Conservation (phyloP, 495 filamentous ascomycete species). For the Delitschia confertaspora region DNA sequence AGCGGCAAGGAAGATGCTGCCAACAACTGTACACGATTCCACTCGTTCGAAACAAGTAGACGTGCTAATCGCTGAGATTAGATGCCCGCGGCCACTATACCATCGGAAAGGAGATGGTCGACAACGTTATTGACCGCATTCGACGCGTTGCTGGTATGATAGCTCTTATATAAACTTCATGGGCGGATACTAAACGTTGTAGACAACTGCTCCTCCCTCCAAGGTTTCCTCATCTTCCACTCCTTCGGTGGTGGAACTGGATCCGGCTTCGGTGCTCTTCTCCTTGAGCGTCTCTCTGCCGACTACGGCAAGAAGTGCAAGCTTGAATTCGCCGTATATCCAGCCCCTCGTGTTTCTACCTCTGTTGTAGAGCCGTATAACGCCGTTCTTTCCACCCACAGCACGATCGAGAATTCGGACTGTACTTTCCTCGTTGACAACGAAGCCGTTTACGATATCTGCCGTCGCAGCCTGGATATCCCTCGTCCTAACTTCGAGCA, state of each 20-base stretch:
- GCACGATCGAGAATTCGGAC: conserved; percentile 87
- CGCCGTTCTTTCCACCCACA: conserved; percentile 82
- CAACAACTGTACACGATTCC: conserved; percentile 59
- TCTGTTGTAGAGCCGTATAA: conserved; percentile 93
- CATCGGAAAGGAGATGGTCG: conserved; percentile 83
- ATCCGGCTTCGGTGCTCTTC: conserved; percentile 79
- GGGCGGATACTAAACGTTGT: conserved; percentile 19
- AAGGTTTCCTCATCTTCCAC: conserved; percentile 91
- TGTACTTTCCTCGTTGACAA: conserved; percentile 91
- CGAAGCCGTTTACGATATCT: conserved; percentile 89
- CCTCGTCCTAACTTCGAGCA: conserved; percentile 80
- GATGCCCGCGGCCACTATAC: conserved; percentile 91
- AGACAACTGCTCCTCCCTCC: conserved; percentile 87
- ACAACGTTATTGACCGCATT: conserved; percentile 74
- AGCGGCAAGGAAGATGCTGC: conserved; percentile 91
- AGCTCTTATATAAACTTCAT: too few species aligned
- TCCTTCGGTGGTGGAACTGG: conserved; percentile 90
- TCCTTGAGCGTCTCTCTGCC: conserved; percentile 77
- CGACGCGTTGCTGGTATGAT: conserved; percentile 66
- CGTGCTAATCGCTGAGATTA: conserved; percentile 28
- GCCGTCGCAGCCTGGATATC: conserved; percentile 79
- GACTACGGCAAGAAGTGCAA: conserved; percentile 95
- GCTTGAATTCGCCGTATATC: conserved; percentile 86
- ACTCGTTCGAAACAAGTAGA: background rate
- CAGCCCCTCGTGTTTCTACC: conserved; percentile 74